Percentiles rank a stretch among this genome's conserved stretches.
Conservation (phyloP, 495 filamentous ascomycete genomes). For the Cercophora newfieldiana region DNA sequence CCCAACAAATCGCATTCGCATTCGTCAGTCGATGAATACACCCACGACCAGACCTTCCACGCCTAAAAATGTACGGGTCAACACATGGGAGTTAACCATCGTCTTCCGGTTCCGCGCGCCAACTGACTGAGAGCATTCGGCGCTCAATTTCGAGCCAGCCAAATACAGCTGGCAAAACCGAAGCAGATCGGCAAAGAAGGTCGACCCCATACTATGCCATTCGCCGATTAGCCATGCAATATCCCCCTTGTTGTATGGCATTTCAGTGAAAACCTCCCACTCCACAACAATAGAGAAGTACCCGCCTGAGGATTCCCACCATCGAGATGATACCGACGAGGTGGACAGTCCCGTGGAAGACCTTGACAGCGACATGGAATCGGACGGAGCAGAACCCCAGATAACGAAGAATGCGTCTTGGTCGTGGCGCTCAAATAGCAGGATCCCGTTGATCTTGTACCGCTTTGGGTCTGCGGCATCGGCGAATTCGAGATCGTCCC, state of each 20-base stretch:
- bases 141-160: neutral
- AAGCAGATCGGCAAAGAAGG: neutral
- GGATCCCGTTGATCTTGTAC: neutral
- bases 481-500: neutral
- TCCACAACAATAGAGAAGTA: conserved; percentile 9
- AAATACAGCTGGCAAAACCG: neutral
- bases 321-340: neutral
- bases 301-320: conserved; percentile 9
- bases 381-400: neutral
- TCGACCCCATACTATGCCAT: neutral
- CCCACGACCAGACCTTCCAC: conserved; percentile 10
- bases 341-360: too few species aligned
- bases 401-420: neutral
- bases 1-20: too few species aligned
- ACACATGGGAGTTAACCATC: neutral
- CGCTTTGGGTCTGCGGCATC: neutral
- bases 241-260: neutral
- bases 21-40: neutral
- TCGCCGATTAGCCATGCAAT: neutral
- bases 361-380: neutral
- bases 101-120: neutral
- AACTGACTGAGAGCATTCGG: neutral
- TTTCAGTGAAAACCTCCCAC: neutral
- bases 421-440: neutral
- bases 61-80: neutral